Percentiles rank a stretch among this genome's conserved stretches.
Conservation (phyloP, 192 early-diverging fungal species). For the Mortierella antarctica region DNA sequence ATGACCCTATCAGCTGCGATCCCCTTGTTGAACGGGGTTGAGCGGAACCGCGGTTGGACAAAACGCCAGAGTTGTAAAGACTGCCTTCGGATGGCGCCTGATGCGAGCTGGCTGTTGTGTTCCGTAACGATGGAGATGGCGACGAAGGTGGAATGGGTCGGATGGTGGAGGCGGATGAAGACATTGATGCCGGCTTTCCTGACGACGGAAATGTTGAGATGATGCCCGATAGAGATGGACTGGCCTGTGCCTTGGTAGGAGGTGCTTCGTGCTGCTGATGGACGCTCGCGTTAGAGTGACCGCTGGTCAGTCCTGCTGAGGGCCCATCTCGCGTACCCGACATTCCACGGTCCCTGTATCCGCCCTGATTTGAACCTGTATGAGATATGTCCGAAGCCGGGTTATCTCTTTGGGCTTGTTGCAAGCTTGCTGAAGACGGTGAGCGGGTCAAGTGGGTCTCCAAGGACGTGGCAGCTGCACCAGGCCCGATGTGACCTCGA, state of each 20-base stretch:
- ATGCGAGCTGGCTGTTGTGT: constrained; percentile 4
- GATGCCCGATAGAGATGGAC: constrained; percentile 39
- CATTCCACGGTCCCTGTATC: background rate
- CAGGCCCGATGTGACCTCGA: constrained; percentile 18
- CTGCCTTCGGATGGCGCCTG: constrained; percentile 13
- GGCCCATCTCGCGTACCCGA: background rate
- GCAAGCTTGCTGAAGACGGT: background rate
- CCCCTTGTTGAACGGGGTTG: constrained; percentile 39
- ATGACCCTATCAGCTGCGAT: constrained; percentile 28
- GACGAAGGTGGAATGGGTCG: constrained; percentile 41
- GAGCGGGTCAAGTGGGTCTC: background rate
- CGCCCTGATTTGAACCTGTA: background rate
- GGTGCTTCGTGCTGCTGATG: constrained; percentile 4
- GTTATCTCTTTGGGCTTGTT: background rate
- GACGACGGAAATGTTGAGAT: constrained; percentile 31
- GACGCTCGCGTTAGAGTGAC: constrained; percentile 2
- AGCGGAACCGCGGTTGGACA: constrained; percentile 21
- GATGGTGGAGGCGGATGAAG: constrained; percentile 49
- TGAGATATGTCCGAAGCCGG: background rate
- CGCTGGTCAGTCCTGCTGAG: background rate
- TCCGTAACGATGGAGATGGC: constrained; percentile 31
- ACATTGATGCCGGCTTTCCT: constrained; percentile 38
- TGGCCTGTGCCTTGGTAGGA: constrained; percentile 22
- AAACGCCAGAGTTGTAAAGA: constrained; percentile 20
- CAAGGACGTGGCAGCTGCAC: constrained; percentile 3